Evolutionary conservation across 2,329 filamentous ascomycete species (phyloP).

Genomic region (Diaporthe eres): DNA sequence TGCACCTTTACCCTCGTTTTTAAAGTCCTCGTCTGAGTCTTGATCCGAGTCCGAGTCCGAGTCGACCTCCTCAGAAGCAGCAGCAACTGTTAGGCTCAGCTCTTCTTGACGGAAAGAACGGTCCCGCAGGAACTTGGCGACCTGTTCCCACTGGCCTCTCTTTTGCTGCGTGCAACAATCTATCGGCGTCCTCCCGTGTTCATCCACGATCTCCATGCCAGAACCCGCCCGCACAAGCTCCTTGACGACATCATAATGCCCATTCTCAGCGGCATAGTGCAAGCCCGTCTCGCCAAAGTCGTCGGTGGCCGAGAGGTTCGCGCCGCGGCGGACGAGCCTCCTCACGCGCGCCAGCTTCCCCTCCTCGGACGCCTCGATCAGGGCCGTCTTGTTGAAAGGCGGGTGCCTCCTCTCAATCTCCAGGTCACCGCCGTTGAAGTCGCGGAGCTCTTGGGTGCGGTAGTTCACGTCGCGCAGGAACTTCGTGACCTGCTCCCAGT

Average conservation of each 20-base stretch:
- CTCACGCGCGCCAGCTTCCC: slow-evolving; percentile 10
- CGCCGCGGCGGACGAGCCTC: not conserved
- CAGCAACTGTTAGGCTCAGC: not conserved
- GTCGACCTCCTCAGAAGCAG: not conserved
- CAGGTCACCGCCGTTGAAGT: not conserved
- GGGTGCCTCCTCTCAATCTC: not conserved
- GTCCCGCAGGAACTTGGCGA: slow-evolving; percentile 19
- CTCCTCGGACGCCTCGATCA: slow-evolving; percentile 12
- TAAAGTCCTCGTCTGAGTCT: not conserved
- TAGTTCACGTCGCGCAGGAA: slow-evolving; percentile 20
- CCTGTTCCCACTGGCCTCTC: slow-evolving; percentile 15
- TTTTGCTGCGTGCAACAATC: slow-evolving; percentile 5
- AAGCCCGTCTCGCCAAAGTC: slow-evolving; percentile 23
- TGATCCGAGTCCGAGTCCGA: not conserved
- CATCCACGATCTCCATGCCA: slow-evolving; percentile 13
- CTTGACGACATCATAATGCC: slow-evolving; percentile 24
- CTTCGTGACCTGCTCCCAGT: slow-evolving; percentile 1
- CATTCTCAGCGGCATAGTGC: slow-evolving; percentile 29
- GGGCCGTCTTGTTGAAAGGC: slow-evolving; percentile 14
- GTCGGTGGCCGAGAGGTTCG: slow-evolving; percentile 10
- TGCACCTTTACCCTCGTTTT: not conserved
- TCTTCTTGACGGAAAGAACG: slow-evolving; percentile 1
- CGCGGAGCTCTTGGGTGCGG: slow-evolving; percentile 24
- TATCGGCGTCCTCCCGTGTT: not conserved
- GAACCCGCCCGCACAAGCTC: slow-evolving; percentile 19